phyloP scores from a whole-genome alignment of 129 eudicot species.

The Centaurea solstitialis region DNA sequence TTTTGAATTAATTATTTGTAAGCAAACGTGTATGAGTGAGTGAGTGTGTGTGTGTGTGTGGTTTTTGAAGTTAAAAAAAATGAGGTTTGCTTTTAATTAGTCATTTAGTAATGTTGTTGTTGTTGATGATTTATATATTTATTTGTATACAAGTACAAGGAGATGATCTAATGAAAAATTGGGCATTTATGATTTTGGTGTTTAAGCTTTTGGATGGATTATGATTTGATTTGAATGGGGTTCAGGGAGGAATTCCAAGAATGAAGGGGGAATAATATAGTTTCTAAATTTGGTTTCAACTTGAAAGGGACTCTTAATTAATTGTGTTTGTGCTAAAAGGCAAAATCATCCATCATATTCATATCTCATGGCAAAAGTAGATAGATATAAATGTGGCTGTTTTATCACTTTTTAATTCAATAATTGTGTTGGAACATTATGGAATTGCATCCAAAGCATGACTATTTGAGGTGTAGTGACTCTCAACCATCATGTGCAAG shows the following conservation, averaged over 20 bases:
- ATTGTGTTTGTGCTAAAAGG: conserved; percentile 9
- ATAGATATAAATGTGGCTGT: not conserved
- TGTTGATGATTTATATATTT: conserved; percentile 13
- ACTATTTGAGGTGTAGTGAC: not conserved
- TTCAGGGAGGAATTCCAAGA: not conserved
- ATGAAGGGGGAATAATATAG: not conserved
- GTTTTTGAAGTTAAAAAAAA: conserved; percentile 17
- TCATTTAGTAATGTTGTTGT: not conserved
- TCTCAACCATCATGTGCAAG: not conserved
- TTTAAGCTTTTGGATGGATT: not conserved
- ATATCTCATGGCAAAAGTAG: not conserved
- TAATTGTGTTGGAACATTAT: conserved; percentile 1
- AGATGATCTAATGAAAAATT: conserved; percentile 2
- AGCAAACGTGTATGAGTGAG: conserved; percentile 1
- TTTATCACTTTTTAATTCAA: conserved; percentile 12
- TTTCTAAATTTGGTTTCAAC: not conserved
- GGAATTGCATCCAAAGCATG: not conserved
- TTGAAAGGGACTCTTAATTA: conserved; percentile 12
- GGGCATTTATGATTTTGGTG: conserved; percentile 12
- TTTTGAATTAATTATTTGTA: conserved; percentile 22
- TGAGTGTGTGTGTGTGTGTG: conserved; percentile 7
- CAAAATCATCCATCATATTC: conserved; percentile 3
- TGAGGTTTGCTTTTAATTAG: conserved; percentile 20
- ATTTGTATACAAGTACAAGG: conserved; percentile 6
- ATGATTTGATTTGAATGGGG: not conserved